Base-by-base conservation (phyloP, 352 stramenopile species). In the Phytopythium litorale region DNA sequence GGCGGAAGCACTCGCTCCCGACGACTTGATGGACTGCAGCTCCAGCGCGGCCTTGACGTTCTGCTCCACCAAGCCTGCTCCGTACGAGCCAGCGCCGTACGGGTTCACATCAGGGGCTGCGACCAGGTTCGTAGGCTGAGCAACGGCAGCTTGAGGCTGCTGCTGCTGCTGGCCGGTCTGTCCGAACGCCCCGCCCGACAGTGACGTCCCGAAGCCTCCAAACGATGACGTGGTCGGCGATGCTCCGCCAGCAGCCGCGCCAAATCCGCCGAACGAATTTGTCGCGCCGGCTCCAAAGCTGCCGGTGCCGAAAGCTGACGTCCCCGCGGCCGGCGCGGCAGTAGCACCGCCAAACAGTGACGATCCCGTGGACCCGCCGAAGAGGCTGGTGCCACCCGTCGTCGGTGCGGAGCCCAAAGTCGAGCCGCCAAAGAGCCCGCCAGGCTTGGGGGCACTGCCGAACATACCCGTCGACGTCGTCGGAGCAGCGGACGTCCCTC, bases 11-110 rank as follows among this genome's bases (percentile, higher is more conserved):
- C 57, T 23, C 3, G 46, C 32, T 9, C 54, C 38, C 21, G 54
- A 13, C 18, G 70, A 75, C 49, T 86, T 88, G 45, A 86, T 79
- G 12, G 79, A 75, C 50, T 84, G 79, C 52, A 85, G 51, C 45
- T 86, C 79, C 32, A 91, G 58, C 0, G 78, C 78, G 2, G 78
- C 75, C 65, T 88, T 85, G 38, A 88, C 78, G 60, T 82, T 84
- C 49, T 86, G 77, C 49, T 88, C 78, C 53, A 88, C 73, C 21
- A 88, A 71, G 8, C 78, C 78, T 5, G 72, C 76, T 52, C 78
- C 78, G 57, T 78, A 84, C 15, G 72, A 81, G 21, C 78, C 78
- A 52, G 76, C 57, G 32, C 78, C 78, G 42, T 88, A 88, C 6
- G 78, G 78, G 15, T 88, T 84, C 25, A 77, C 67, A 58, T 88